phyloP scores from a whole-genome alignment of 352 stramenopile species.

The Thraustochytrium striatum region DNA sequence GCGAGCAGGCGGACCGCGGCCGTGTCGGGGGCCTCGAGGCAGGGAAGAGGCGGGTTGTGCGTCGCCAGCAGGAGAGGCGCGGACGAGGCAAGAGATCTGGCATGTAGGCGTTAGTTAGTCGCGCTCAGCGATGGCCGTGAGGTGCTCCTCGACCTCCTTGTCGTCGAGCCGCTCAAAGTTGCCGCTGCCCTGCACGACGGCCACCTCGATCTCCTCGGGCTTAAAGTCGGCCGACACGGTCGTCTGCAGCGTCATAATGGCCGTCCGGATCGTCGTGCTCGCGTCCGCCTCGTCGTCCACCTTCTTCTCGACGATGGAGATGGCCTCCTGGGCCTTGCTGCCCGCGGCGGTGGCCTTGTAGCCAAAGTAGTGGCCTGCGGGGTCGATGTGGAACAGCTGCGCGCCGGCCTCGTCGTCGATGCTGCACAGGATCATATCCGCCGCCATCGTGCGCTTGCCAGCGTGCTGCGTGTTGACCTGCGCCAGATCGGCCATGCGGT shows the following conservation, averaged over 20 bases:
- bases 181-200: conserved; percentile 55
- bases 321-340: conserved; percentile 95
- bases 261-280: conserved; percentile 88
- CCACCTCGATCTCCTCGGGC: conserved; percentile 89
- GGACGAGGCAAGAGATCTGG: no score
- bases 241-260: conserved; percentile 94
- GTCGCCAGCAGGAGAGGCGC: no score
- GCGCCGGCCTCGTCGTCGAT: conserved; percentile 96
- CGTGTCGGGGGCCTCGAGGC: no score
- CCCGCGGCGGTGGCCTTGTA: conserved; percentile 83
- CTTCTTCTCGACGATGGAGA: conserved; percentile 99
- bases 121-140: conserved; percentile 95
- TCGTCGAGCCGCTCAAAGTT: conserved; percentile 72
- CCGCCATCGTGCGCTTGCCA: conserved; percentile 87
- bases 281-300: conserved; percentile 71
- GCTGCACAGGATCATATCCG: conserved; percentile 90
- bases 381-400: conserved; percentile 96
- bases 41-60: no score
- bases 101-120: no score
- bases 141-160: conserved; percentile 92
- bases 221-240: conserved; percentile 95
- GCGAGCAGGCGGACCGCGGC: no score
- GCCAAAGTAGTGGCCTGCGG: conserved; percentile 93
- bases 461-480: conserved; percentile 63
- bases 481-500: conserved; percentile 86